These are phyloP conservation scores for Arachnopeziza araneosa DNA, from an alignment of 2,329 filamentous ascomycete species.

Conservation along the genomic window DNA sequence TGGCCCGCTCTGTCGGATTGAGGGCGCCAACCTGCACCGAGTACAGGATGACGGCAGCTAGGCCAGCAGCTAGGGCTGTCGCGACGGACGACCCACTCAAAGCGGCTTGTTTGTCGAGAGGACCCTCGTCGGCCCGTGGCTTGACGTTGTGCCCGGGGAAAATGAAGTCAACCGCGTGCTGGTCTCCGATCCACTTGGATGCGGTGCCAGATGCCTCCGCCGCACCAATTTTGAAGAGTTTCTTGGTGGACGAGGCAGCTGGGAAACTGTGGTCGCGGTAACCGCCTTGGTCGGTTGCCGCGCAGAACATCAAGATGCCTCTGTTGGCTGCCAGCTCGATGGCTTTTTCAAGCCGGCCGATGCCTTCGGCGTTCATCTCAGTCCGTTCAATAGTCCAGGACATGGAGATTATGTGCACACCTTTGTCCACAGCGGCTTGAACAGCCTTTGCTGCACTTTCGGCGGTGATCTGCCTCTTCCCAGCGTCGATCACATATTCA, in stretches of 20 bases:
- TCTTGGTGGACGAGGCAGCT: slow-evolving; percentile 19
- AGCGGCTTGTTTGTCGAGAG: slow-evolving; percentile 2
- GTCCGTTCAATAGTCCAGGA: slow-evolving; percentile 32
- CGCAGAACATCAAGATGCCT: slow-evolving; percentile 37
- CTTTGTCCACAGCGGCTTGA: slow-evolving; percentile 24
- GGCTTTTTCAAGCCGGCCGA: slow-evolving; percentile 25
- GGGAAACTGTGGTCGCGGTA: slow-evolving; percentile 13
- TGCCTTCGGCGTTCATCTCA: slow-evolving; percentile 6
- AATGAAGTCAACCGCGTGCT: slow-evolving; percentile 27
- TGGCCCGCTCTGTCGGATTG: no score
- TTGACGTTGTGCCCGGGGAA: slow-evolving; percentile 18
- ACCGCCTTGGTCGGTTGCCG: slow-evolving; percentile 30
- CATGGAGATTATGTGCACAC: slow-evolving; percentile 35
- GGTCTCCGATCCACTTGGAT: slow-evolving; percentile 16
- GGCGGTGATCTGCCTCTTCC: slow-evolving; percentile 18
- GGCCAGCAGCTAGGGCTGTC: slow-evolving; percentile 29
- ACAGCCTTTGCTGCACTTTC: slow-evolving; percentile 31
- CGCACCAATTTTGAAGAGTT: slow-evolving; percentile 21
- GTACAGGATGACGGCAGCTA: no score
- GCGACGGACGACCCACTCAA: slow-evolving; percentile 23
- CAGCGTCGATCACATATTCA: slow-evolving; percentile 1
- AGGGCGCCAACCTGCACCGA: no score
- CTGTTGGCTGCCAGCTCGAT: slow-evolving; percentile 24
- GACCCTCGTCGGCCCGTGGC: not conserved
- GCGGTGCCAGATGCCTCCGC: slow-evolving; percentile 18